Percentiles rank a stretch among this genome's conserved stretches.
These are phyloP conservation scores for Sorghum bicolor DNA, from an alignment of 176 grass and related monocot species.

Conservation along the genomic window DNA sequence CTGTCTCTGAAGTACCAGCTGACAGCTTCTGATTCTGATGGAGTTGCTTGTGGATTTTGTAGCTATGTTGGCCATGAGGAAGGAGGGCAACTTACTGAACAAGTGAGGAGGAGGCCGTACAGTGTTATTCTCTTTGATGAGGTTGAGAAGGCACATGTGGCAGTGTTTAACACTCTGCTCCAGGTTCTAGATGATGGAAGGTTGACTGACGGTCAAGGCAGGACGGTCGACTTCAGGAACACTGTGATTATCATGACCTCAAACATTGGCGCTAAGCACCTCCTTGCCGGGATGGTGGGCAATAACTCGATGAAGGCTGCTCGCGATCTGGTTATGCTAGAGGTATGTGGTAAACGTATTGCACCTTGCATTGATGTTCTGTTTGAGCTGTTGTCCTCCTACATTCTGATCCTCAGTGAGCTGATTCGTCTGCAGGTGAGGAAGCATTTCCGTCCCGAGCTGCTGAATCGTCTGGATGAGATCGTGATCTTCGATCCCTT, in stretches of 20 bases:
- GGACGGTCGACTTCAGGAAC: conserved; percentile 83
- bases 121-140: conserved; percentile 91
- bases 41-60: neutral
- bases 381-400: neutral
- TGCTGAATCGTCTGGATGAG: conserved; percentile 81
- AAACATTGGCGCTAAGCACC: conserved; percentile 81
- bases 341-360: conserved; percentile 39
- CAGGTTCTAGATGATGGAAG: conserved; percentile 86
- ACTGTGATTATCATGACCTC: conserved; percentile 94
- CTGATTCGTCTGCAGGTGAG: conserved; percentile 47
- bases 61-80: conserved; percentile 89
- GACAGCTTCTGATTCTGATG: neutral
- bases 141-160: conserved; percentile 84
- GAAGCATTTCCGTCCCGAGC: conserved; percentile 74
- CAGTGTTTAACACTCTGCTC: conserved; percentile 90
- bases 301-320: conserved; percentile 67
- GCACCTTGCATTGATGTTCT: neutral
- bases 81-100: conserved; percentile 80
- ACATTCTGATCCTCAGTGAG: neutral
- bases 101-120: conserved; percentile 68
- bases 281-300: conserved; percentile 77
- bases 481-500: conserved; percentile 78
- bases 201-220: conserved; percentile 75
- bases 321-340: conserved; percentile 57
- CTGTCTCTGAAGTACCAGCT: neutral